Evolutionary conservation across 2,329 filamentous ascomycete genomes (phyloP).

Genomic region (Phyllosticta ampelicida): DNA sequence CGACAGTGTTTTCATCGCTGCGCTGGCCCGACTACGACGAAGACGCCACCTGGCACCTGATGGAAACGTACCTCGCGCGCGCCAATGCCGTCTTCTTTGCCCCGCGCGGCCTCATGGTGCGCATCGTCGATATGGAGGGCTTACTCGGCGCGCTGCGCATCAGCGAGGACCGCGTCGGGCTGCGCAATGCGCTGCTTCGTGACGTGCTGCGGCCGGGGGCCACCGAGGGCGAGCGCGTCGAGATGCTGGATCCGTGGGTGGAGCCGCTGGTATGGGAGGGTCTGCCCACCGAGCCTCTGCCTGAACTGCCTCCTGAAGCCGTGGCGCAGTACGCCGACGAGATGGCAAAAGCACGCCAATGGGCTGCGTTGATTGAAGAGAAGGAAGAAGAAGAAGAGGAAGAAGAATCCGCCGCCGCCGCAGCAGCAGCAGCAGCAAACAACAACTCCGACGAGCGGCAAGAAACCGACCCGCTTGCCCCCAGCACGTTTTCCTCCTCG

Average conservation of each 20-base stretch:
- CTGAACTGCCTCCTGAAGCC: conserved; percentile 14
- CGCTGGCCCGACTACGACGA: neutral
- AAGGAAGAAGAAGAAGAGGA: neutral
- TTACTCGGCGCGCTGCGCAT: conserved; percentile 17
- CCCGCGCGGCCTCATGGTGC: conserved; percentile 20
- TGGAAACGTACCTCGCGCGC: conserved; percentile 19
- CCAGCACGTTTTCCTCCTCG: neutral
- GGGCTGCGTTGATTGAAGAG: neutral
- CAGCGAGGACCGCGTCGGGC: conserved; percentile 16
- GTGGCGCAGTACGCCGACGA: conserved; percentile 12
- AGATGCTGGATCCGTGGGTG: conserved; percentile 21
- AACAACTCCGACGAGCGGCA: neutral
- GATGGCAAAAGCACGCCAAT: neutral
- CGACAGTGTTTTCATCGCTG: conserved; percentile 17
- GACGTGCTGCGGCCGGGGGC: conserved; percentile 13
- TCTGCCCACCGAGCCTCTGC: conserved; percentile 15
- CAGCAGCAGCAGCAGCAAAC: neutral
- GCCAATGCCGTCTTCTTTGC: conserved; percentile 25
- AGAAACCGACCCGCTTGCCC: neutral
- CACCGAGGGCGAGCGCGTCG: conserved; percentile 14
- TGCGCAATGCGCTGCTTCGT: conserved; percentile 1
- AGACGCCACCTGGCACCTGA: conserved; percentile 6
- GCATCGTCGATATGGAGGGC: conserved; percentile 17
- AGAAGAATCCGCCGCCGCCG: neutral
- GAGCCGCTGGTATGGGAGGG: conserved; percentile 17